phyloP scores from a whole-genome alignment of 805 yeast species.

The Candida golubevii region DNA sequence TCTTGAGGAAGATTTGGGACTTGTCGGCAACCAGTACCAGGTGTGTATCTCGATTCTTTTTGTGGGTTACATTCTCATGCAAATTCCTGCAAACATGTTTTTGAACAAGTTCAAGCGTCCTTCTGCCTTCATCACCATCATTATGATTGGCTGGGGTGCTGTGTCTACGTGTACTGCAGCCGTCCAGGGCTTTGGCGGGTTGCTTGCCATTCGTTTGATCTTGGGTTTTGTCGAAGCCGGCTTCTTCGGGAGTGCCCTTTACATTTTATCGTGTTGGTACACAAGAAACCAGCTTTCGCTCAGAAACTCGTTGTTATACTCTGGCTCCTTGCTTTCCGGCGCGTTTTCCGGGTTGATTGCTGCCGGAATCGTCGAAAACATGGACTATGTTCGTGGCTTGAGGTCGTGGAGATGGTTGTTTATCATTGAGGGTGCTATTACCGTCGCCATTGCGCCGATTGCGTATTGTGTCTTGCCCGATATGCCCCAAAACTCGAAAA shows the following conservation, averaged over 20 bases:
- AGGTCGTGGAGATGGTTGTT: slow-evolving; percentile 53
- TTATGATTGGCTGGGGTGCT: slow-evolving; percentile 51
- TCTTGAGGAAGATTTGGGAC: slow-evolving; percentile 39
- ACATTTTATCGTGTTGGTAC: slow-evolving; percentile 53
- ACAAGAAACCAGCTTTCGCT: slow-evolving; percentile 46
- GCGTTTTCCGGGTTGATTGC: slow-evolving; percentile 54
- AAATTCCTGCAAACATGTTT: slow-evolving; percentile 46
- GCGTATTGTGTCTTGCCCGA: slow-evolving; percentile 49
- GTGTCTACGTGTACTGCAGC: slow-evolving; percentile 47
- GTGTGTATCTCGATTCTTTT: slow-evolving; percentile 50
- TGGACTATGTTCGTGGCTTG: slow-evolving; percentile 19
- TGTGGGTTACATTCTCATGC: slow-evolving; percentile 46
- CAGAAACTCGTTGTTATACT: slow-evolving; percentile 47
- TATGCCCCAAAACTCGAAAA: slow-evolving; percentile 47
- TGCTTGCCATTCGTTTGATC: slow-evolving; percentile 43
- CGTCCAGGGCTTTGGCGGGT: slow-evolving; percentile 40
- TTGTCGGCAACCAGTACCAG: slow-evolving; percentile 43
- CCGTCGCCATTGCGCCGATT: slow-evolving; percentile 42
- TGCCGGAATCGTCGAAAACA: slow-evolving; percentile 45
- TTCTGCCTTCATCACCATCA: slow-evolving; percentile 43
- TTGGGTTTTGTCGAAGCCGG: slow-evolving; percentile 48
- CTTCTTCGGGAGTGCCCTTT: slow-evolving; percentile 45
- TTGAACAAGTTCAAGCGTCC: slow-evolving; percentile 48
- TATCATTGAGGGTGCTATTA: slow-evolving; percentile 51
- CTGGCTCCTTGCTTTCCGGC: slow-evolving; percentile 50